Conservation (phyloP, 768 basidiomycete species). For the Termitomyces sp. region DNA sequence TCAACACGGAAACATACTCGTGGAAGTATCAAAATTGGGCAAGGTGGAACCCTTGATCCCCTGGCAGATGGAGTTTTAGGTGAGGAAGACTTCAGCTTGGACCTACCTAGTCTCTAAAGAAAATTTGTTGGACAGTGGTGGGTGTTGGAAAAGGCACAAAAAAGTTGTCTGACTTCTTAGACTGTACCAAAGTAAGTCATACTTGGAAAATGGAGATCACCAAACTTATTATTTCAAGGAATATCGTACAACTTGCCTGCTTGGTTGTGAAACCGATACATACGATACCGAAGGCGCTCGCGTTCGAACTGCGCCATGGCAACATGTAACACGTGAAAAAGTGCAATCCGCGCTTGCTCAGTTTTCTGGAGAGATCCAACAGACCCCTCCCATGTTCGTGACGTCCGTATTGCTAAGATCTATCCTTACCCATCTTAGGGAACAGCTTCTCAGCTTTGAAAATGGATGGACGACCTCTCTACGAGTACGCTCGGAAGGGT, state of each 20-base stretch:
- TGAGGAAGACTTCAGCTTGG: slow-evolving; percentile 25
- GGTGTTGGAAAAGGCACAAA: slow-evolving; percentile 91
- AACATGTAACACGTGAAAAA: slow-evolving; percentile 74
- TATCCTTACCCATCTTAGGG: slow-evolving; percentile 3
- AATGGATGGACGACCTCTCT: slow-evolving; percentile 94
- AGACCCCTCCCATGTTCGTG: slow-evolving; percentile 87
- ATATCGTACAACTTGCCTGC: slow-evolving; percentile 83
- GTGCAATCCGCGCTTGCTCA: slow-evolving; percentile 63
- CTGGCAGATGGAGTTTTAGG: slow-evolving; percentile 94
- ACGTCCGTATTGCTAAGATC: neutral
- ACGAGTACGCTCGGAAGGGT: slow-evolving; percentile 92
- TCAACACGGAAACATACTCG: slow-evolving; percentile 36
- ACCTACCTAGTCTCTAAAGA: neutral
- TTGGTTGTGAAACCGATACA: slow-evolving; percentile 93
- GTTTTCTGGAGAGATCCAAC: slow-evolving; percentile 85
- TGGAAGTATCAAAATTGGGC: slow-evolving; percentile 74
- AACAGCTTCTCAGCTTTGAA: slow-evolving; percentile 93
- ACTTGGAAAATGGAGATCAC: neutral
- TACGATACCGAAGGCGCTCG: slow-evolving; percentile 89
- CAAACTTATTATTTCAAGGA: slow-evolving; percentile 45
- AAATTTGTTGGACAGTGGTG: slow-evolving; percentile 51
- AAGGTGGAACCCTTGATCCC: slow-evolving; percentile 95
- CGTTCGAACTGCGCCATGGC: slow-evolving; percentile 74
- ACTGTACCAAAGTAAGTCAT: slow-evolving; percentile 74
- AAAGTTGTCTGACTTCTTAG: slow-evolving; percentile 73